Conservation (phyloP, 352 stramenopile species). For the Blastocystis sp. region DNA sequence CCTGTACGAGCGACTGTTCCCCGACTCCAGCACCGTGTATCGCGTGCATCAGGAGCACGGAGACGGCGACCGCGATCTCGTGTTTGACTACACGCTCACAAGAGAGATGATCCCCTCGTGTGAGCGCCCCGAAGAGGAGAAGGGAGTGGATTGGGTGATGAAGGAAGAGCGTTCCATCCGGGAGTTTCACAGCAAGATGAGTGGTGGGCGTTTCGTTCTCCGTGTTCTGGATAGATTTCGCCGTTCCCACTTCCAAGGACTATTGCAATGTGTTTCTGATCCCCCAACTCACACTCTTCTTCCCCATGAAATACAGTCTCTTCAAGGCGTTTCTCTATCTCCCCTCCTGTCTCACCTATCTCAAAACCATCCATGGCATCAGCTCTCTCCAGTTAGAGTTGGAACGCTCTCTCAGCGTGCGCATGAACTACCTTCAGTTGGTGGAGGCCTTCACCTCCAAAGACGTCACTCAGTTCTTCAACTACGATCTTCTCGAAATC, state of each 20-base stretch:
- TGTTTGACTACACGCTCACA: slow-evolving; percentile 12
- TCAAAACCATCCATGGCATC: slow-evolving; percentile 11
- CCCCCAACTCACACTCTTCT: slow-evolving; percentile 13
- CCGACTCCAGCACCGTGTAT: not conserved
- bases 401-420: not conserved
- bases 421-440: not conserved
- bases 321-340: not conserved
- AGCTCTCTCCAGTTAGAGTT: not conserved
- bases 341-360: slow-evolving; percentile 17
- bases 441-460: slow-evolving; percentile 37
- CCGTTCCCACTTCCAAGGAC: no score
- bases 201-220: no score
- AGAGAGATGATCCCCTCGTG: not conserved
- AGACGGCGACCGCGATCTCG: not conserved
- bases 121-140: not conserved
- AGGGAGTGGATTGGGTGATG: not conserved
- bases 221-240: no score
- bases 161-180: not conserved
- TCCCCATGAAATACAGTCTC: not conserved
- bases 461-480: not conserved
- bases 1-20: not conserved
- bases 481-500: slow-evolving; percentile 39
- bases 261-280: not conserved
- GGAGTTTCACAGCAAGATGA: no score
- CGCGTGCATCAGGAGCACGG: not conserved